Base-by-base conservation (phyloP, 2,329 filamentous ascomycete genomes). In the Zopfia rhizophila region DNA sequence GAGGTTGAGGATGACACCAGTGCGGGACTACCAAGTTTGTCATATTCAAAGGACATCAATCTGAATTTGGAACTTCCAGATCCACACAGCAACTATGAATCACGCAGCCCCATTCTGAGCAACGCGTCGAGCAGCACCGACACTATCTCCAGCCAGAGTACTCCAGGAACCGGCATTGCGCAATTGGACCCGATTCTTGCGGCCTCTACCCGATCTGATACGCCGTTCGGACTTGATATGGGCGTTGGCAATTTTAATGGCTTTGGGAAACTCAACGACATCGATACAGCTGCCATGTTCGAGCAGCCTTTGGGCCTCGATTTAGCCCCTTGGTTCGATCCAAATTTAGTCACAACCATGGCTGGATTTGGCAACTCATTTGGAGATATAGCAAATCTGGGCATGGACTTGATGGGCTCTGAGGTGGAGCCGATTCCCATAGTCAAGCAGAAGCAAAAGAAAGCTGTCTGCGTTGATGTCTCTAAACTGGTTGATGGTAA, bases 401-500 rank as follows among this genome's bases (percentile, higher is more conserved):
- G 59, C 8, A 23, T 62, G 33, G 52, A 57, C 42, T 12, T 63
- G 37, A 59, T 65, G 49, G 50, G 45, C 6, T 38, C 47, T 13
- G 37, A 38, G 21, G 29, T 16, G 7, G 56, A 57, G 32, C 47
- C 24, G 13, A 24, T 59, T 17, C 58, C 56, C 1, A 41, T 56
- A 1, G 50, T 59, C 12, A 60, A 47, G 45, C 60, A 64, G 49
- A 61, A 57, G 43, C 42, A 46, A 33, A 74, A 67, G 59, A 71
- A 68, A 54, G 57, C 54, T 3, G 72, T 74, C 12, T 72, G 72
- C 48, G 56, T 79, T 37, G 76, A 79, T 53, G 70, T 77, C 2
- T 56, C 58, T 14, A 75, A 70, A 47, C 60, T 79, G 16, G 60
- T 78, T 36, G 70, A 75, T 56, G 72, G 75, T 77, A 49, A 68